Evolutionary conservation across 2,329 filamentous ascomycete species (phyloP), one percentile per base, ranked within the genome.

Genomic region (Paraphoma sp.): DNA sequence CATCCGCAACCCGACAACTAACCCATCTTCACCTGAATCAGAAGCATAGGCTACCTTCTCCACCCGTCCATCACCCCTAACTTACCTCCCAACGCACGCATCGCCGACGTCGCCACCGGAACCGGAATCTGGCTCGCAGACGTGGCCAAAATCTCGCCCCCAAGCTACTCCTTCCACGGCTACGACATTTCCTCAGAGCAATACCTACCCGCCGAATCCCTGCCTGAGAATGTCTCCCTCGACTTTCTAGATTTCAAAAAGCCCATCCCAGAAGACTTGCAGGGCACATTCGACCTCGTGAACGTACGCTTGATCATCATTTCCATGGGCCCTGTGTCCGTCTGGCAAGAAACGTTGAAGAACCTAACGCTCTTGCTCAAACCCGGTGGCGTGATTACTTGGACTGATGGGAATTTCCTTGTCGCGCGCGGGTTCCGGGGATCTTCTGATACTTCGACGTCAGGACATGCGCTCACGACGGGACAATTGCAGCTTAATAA

Each of bases 121-220:
- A 73, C 71, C 0, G 71, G 71, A 14, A 70, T 73, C 45, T 75
- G 70, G 71, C 60, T 69, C 16, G 56, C 56, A 11, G 70, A 72
- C 36, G 42, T 69, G 17, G 59, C 68, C 9, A 55, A 56, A 28
- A 41, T 46, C 16, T 64, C 62, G 1, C 66, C 69, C 2, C 42
- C 65, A 1, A 67, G 62, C 12, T 63, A 69, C 49, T 51, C 56
- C 2, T 68, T 72, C 56, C 53, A 62, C 41, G 71, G 71, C 50
- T 70, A 65, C 56, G 72, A 75, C 57, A 73, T 73, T 17, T 70
- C 66, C 4, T 36, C 52, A 9, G 64, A 65, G 9, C 61, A 64
- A 30, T 72, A 71, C 49, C 61, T 65, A 0, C 51, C 68, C 4
- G 23, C 44, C 0, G 57, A 61, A 8, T 49, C 45, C 1, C 57